Conservation (phyloP, 1,139 yeast genomes). For the Ashbya aceris region DNA sequence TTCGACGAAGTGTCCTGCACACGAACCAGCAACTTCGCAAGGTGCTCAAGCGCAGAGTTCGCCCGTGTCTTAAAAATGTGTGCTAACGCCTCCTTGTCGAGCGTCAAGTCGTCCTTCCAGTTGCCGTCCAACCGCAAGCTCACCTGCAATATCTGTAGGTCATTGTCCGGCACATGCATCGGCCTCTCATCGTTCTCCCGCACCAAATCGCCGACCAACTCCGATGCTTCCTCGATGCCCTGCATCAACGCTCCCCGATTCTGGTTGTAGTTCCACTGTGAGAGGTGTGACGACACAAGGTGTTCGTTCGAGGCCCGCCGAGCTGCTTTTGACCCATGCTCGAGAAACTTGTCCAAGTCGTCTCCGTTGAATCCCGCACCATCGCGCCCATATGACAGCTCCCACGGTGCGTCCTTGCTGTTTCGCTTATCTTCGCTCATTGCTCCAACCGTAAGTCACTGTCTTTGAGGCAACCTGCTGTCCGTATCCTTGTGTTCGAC, state of each 20-base stretch:
- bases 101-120: slow-evolving; percentile 10
- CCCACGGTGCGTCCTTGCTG: slow-evolving; percentile 4
- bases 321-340: slow-evolving; percentile 9
- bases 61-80: slow-evolving; percentile 24
- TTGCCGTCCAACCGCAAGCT: slow-evolving; percentile 25
- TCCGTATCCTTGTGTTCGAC: too few species aligned
- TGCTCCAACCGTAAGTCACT: too few species aligned
- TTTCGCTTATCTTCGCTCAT: slow-evolving; percentile 1
- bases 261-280: slow-evolving; percentile 28
- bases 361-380: slow-evolving; percentile 1
- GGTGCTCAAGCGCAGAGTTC: slow-evolving; percentile 46
- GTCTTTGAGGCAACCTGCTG: too few species aligned
- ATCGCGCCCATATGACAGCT: slow-evolving; percentile 3
- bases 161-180: slow-evolving; percentile 15
- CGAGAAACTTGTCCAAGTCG: slow-evolving; percentile 2
- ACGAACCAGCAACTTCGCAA: slow-evolving; percentile 67
- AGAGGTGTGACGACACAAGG: slow-evolving; percentile 22
- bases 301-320: slow-evolving; percentile 17
- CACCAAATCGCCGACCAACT: slow-evolving; percentile 17
- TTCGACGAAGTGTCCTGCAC: slow-evolving; percentile 89
- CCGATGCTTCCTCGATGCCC: slow-evolving; percentile 17
- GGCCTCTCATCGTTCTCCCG: slow-evolving; percentile 24
- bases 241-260: slow-evolving; percentile 21
- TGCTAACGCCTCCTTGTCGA: slow-evolving; percentile 24
- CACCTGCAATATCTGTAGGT: slow-evolving; percentile 20